A percentile compares a stretch with the other conserved stretches of the same genome.
phyloP scores from a whole-genome alignment of 352 stramenopile genomes.

The Globisporangium nunn region DNA sequence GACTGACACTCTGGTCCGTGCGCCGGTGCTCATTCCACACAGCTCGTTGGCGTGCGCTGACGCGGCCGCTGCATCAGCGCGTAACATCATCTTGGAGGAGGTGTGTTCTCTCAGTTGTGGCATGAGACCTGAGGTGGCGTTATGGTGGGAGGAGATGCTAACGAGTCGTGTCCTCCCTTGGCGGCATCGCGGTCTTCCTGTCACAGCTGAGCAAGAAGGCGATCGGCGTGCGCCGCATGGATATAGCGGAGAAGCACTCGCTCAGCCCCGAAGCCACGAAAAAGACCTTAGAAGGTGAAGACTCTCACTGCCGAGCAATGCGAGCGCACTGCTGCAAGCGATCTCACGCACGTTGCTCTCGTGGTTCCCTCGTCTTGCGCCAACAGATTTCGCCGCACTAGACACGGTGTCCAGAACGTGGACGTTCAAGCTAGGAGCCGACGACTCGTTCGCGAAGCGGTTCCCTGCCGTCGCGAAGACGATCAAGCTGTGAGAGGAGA shows the following conservation, averaged over 20 bases:
- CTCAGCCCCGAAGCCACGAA: conserved; percentile 36
- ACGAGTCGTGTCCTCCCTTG: neutral
- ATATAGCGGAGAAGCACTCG: conserved; percentile 34
- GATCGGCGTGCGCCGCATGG: conserved; percentile 31
- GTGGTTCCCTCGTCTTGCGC: too few species aligned
- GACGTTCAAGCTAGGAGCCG: conserved; percentile 38
- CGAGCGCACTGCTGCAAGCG: neutral
- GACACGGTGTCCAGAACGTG: conserved; percentile 39
- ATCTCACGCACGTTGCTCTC: neutral
- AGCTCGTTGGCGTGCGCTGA: conserved; percentile 28
- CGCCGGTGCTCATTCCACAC: neutral
- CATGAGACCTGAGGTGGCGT: conserved; percentile 1
- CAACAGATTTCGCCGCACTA: conserved; percentile 39
- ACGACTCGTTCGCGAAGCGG: conserved; percentile 43
- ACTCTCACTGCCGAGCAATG: neutral
- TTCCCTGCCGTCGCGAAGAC: conserved; percentile 38
- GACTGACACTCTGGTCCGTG: too few species aligned
- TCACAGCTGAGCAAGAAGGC: conserved; percentile 26
- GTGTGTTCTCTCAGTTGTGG: conserved; percentile 10
- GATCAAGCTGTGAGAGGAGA: conserved; percentile 34
- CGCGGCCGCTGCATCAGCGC: conserved; percentile 21
- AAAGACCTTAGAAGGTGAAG: conserved; percentile 36
- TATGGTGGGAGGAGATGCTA: neutral
- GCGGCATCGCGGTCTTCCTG: neutral
- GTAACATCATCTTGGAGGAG: conserved; percentile 47